Conservation (phyloP, 768 basidiomycete species). For the Termitomyces sp. region DNA sequence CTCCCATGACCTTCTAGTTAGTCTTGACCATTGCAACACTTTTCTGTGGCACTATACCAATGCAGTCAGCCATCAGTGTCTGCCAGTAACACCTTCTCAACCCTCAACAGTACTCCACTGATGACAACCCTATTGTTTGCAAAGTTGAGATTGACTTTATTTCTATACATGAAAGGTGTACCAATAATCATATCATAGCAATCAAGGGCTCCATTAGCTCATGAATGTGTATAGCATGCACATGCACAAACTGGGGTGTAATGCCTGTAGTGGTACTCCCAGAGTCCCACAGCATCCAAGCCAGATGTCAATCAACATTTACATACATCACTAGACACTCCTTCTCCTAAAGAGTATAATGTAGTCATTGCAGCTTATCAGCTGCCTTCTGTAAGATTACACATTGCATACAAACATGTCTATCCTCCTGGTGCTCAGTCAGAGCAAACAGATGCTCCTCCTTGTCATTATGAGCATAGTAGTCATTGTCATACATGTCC, state of each 20-base stretch:
- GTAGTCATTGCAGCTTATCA: neutral
- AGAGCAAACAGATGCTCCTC: too few species aligned
- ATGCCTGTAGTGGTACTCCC: constrained; percentile 9
- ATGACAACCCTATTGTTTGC: neutral
- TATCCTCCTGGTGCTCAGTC: neutral
- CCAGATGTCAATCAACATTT: too few species aligned
- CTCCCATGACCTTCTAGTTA: neutral
- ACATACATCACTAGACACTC: neutral
- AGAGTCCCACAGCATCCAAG: too few species aligned
- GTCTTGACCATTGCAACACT: neutral
- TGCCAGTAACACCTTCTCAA: too few species aligned
- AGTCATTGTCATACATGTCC: too few species aligned
- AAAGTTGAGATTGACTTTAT: too few species aligned
- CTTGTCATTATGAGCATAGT: too few species aligned
- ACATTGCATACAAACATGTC: neutral
- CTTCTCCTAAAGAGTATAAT: neutral
- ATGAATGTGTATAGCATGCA: constrained; percentile 11
- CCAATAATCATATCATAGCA: too few species aligned
- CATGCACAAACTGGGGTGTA: constrained; percentile 15
- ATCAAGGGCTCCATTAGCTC: constrained; percentile 13
- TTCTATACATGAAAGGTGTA: too few species aligned
- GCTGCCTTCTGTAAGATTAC: neutral
- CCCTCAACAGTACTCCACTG: too few species aligned
- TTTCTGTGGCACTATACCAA: neutral
- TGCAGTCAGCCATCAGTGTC: too few species aligned